Base-by-base conservation (phyloP, 2,329 filamentous ascomycete species). In the Cercospora berteroae region DNA sequence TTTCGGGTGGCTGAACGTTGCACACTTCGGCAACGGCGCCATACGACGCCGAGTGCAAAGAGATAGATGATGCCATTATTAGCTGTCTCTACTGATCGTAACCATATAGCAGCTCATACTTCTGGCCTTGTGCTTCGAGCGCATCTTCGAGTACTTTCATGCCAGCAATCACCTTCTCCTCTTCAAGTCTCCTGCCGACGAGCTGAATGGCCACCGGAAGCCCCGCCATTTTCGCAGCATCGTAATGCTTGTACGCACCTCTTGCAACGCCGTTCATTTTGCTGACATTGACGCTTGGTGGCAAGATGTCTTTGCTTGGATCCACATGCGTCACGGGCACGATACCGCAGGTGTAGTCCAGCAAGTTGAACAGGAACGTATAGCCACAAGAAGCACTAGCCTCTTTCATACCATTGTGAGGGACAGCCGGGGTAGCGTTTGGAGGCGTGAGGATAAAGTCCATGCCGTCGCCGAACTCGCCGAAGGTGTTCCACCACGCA, bases 311-410 rank as follows among this genome's bases (percentile, higher is more conserved):
- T 50, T 88, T 82, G 1, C 79, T 75, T 71, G 85, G 85, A 75
- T 97, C 90, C 0, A 97, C 94, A 68, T 93, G 91, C 0, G 92
- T 94, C 1, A 97, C 89, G 0, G 94, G 94, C 23, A 98, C 76
- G 39, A 97, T 88, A 42, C 94, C 94, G 12, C 87, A 86, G 1
- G 91, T 87, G 79, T 97, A 97, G 77, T 97, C 94, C 59, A 97
- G 87, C 75, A 97, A 72, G 74, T 97, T 97, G 82, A 95, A 98
- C 65, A 97, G 80, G 77, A 97, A 97, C 0, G 94, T 97, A 76
- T 98, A 97, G 1, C 93, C 93, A 74, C 94, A 97, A 72, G 89
- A 92, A 69, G 90, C 91, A 55, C 95, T 88, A 2, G 92, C 92
- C 73, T 94, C 89, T 72, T 88, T 87, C 93, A 97, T 97, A 0